A percentile compares a stretch with the other conserved stretches of the same genome.
Conservation (phyloP, 2,329 filamentous ascomycete genomes). For the Rhynchosporium secalis region DNA sequence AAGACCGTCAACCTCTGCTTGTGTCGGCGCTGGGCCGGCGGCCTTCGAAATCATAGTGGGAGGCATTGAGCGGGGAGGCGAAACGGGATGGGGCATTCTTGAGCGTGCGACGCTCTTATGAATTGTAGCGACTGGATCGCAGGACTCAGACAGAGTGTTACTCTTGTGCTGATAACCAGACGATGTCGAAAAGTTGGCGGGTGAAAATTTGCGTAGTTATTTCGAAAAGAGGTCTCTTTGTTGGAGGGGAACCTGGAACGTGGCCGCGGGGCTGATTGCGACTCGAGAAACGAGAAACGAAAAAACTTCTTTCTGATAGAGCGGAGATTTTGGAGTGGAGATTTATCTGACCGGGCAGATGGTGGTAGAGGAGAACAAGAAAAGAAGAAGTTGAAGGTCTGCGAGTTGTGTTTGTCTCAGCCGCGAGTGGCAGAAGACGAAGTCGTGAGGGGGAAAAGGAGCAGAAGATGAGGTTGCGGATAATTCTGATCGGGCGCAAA, state of each 20-base stretch:
- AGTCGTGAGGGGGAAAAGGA: constrained; percentile 16
- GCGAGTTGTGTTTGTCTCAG: constrained; percentile 30
- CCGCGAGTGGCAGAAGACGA: constrained; percentile 40
- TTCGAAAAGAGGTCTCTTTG: constrained; percentile 34
- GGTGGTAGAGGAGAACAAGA: constrained; percentile 1
- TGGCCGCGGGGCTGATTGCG: constrained; percentile 29
- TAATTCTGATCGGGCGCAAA: constrained; percentile 7
- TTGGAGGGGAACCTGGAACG: constrained; percentile 33
- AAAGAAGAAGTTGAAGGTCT: constrained; percentile 19
- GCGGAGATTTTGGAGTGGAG: constrained; percentile 34
- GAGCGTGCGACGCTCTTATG: constrained; percentile 32
- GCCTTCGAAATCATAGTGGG: constrained; percentile 51
- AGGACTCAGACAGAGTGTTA: constrained; percentile 20
- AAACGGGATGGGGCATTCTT: constrained; percentile 50
- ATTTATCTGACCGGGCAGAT: constrained; percentile 33
- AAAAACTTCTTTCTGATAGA: constrained; percentile 25
- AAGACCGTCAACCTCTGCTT: constrained; percentile 65
- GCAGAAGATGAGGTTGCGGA: constrained; percentile 15
- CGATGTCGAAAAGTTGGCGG: constrained; percentile 17
- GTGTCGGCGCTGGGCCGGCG: constrained; percentile 50
- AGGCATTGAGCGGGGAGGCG: constrained; percentile 44
- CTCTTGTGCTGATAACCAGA: constrained; percentile 7
- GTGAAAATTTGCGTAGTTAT: constrained; percentile 28
- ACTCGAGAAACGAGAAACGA: constrained; percentile 10
- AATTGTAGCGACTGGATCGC: constrained; percentile 23